These are phyloP conservation scores for Ganoderma leucocontextum DNA, from an alignment of 1,284 basidiomycete genomes.

Conservation along the genomic window DNA sequence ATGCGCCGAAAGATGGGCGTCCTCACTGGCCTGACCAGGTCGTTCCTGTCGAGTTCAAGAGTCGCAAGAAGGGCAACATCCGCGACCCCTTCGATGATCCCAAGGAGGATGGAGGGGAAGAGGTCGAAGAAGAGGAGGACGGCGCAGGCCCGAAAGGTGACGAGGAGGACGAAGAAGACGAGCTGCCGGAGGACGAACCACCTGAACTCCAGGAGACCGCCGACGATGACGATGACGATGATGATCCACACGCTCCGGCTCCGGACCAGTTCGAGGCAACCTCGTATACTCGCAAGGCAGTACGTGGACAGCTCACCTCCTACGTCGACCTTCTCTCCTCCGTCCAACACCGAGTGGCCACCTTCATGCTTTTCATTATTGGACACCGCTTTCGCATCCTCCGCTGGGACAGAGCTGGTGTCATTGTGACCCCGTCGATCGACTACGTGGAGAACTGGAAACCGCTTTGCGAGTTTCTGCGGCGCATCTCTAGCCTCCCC, in stretches of 20 bases:
- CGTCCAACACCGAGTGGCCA: conserved; percentile 12
- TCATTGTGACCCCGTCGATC: conserved; percentile 10
- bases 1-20: background rate
- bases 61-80: background rate
- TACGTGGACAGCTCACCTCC: conserved; percentile 11
- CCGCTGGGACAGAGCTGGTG: conserved; percentile 17
- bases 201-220: no score
- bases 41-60: conserved; percentile 17
- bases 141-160: background rate
- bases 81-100: conserved; percentile 17
- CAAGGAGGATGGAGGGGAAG: background rate
- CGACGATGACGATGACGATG: background rate
- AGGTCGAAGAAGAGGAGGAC: background rate
- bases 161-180: background rate
- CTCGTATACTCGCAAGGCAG: background rate
- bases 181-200: background rate
- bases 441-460: conserved; percentile 11
- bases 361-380: conserved; percentile 10
- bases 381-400: conserved; percentile 11
- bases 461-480: conserved; percentile 15
- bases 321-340: conserved; percentile 10
- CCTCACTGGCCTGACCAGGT: conserved; percentile 13
- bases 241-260: background rate
- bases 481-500: conserved; percentile 4
- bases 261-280: background rate